Base-by-base conservation (phyloP, 129 eudicot genomes). In the Artemisia argyi region DNA sequence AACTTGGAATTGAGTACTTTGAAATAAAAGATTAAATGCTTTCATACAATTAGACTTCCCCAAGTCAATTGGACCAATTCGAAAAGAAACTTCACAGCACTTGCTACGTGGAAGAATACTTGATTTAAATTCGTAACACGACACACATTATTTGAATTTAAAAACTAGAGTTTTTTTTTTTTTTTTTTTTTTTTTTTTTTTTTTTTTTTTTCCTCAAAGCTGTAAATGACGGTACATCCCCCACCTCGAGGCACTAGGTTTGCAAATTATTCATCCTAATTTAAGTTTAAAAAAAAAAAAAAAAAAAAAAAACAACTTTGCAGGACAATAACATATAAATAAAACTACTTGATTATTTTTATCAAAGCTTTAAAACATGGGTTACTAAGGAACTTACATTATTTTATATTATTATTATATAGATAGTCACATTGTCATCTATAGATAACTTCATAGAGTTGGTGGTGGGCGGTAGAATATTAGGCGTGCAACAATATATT, bases 391-490 rank as follows among this genome's bases (percentile, higher is more conserved):
- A 49, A 73, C 70, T 26, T 52, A 30, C 26, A 49, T 32, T 17
- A 24, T 47, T 47, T 17, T 35, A 28, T 61, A 60, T 26, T 72
- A 60, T 26, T n/a, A 20, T 39, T 20, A 11, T 16, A 47, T 14
- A 12, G 61, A 32, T n/a, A 51, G 30, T 51, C 10, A 13, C 18
- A 53, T 73, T 44, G 20, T 61, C 20, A 51, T 63, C 11, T 61
- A 70, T 63, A 30, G n/a, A 73, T n/a, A 63, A 74, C 53, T 32
- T 64, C 28, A 32, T 19, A 55, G 14, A 51, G 39, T 30, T 35
- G 71, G 64, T 52, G 62, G 71, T 62, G 78, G 78, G 42, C 52
- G 57, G 76, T 59, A 61, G 69, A 73, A 62, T 28, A 51, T 73
- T 49, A 58, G 76, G 18, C 28, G 60, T 46, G 68, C 26, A 30